Evolutionary conservation across 2,329 filamentous ascomycete genomes (phyloP).

Genomic region (Fusarium bulbicola): DNA sequence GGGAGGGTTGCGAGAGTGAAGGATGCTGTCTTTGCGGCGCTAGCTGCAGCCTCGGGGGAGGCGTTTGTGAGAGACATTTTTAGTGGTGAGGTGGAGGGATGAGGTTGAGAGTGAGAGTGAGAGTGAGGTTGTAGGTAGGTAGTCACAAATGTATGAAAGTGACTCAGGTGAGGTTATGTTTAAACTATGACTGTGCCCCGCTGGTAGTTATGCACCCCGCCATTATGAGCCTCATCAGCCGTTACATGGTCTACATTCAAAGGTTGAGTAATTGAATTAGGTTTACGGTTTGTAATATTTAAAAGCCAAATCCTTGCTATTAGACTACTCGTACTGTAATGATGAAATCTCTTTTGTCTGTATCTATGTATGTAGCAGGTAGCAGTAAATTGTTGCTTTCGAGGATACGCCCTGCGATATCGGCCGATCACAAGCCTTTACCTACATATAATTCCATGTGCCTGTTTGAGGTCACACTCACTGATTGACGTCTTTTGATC

Average conservation of each 20-base stretch:
- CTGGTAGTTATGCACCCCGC: constrained; percentile 34
- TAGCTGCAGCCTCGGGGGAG: constrained; percentile 79
- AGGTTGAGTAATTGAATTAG: neutral
- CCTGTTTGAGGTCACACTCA: neutral
- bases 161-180: constrained; percentile 23
- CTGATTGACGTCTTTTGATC: neutral
- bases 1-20: constrained; percentile 84
- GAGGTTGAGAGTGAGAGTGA: neutral
- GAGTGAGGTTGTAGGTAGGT: neutral
- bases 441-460: neutral
- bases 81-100: neutral
- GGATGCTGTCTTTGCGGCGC: constrained; percentile 81
- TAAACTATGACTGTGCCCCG: constrained; percentile 27
- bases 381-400: neutral
- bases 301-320: no score
- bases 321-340: neutral
- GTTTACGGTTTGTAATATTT: neutral
- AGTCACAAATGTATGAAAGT: constrained; percentile 6
- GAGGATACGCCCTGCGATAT: constrained; percentile 12
- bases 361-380: neutral
- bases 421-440: neutral
- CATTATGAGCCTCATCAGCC: constrained; percentile 22
- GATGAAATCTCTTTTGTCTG: neutral
- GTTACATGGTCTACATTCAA: neutral
- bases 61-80: constrained; percentile 90